A percentile compares a stretch with the other conserved stretches of the same genome.
Conservation (phyloP, 2,329 filamentous ascomycete species). For the Paraconiothyrium sp. region DNA sequence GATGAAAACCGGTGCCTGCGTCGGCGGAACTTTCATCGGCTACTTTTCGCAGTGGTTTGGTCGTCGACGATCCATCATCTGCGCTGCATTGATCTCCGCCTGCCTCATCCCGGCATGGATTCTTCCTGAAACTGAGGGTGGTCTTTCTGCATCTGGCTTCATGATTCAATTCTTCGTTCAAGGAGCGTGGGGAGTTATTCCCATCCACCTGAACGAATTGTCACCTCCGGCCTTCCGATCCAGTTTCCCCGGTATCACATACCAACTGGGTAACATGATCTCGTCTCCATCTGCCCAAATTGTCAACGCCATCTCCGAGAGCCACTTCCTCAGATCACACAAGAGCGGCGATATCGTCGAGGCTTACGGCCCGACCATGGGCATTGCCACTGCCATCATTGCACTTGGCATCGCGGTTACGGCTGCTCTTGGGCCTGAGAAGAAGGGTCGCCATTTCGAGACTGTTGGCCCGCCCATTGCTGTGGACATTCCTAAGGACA, state of each 20-base stretch:
- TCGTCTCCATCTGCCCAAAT: conserved; percentile 79
- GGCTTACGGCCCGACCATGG: conserved; percentile 80
- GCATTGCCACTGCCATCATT: conserved; percentile 79
- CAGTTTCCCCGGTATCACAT: conserved; percentile 75
- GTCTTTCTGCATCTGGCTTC: conserved; percentile 72
- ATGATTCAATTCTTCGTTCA: conserved; percentile 68
- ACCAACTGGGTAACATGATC: conserved; percentile 80
- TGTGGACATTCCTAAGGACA: conserved; percentile 37
- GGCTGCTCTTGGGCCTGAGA: conserved; percentile 77
- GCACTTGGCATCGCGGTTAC: conserved; percentile 74
- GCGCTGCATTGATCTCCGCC: conserved; percentile 67
- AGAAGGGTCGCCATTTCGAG: conserved; percentile 75
- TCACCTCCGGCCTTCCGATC: conserved; percentile 76
- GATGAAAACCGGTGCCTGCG: conserved; percentile 80
- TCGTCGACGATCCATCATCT: conserved; percentile 73
- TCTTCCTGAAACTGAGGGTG: conserved; percentile 66
- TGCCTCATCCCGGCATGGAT: conserved; percentile 76
- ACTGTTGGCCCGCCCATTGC: conserved; percentile 63
- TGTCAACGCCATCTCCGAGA: conserved; percentile 76
- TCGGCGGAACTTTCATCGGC: conserved; percentile 77
- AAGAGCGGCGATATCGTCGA: conserved; percentile 67
- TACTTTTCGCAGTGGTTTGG: conserved; percentile 80
- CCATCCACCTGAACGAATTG: conserved; percentile 78
- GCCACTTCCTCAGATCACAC: conserved; percentile 57
- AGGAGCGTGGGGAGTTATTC: conserved; percentile 57